A percentile compares a stretch with the other conserved stretches of the same genome.
phyloP scores from a whole-genome alignment of 306 rosid genomes.

The Cucurbita maxima region DNA sequence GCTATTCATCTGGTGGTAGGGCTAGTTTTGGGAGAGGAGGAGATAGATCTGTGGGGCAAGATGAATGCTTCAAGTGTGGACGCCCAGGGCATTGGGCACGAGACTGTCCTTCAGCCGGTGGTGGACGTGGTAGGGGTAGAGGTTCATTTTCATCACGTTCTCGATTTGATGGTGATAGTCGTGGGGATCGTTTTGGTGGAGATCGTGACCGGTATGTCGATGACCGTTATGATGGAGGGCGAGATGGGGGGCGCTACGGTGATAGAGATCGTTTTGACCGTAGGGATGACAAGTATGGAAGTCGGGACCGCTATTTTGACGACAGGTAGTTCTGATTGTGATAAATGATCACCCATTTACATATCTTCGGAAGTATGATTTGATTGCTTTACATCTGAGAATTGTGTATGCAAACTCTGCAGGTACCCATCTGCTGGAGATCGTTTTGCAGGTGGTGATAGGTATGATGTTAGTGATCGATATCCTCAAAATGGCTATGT shows the following conservation, averaged over 20 bases:
- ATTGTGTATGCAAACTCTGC: neutral
- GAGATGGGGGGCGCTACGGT: slow-evolving; percentile 73
- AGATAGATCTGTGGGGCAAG: slow-evolving; percentile 63
- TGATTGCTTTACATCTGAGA: neutral
- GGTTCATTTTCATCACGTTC: slow-evolving; percentile 67
- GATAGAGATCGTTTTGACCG: slow-evolving; percentile 68
- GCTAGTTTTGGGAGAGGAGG: slow-evolving; percentile 50
- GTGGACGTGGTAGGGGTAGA: slow-evolving; percentile 56
- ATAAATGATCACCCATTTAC: neutral
- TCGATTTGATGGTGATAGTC: slow-evolving; percentile 63
- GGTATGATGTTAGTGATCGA: slow-evolving; percentile 57
- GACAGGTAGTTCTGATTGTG: slow-evolving; percentile 45
- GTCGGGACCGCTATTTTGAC: slow-evolving; percentile 58
- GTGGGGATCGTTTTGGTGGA: slow-evolving; percentile 63
- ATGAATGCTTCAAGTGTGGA: slow-evolving; percentile 94
- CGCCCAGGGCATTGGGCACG: slow-evolving; percentile 98
- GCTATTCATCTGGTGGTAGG: slow-evolving; percentile 78
- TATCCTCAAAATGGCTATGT: slow-evolving; percentile 72
- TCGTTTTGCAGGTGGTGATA: slow-evolving; percentile 53
- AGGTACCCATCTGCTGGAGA: slow-evolving; percentile 63
- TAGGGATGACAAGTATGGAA: slow-evolving; percentile 71
- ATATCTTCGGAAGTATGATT: neutral
- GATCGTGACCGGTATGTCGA: slow-evolving; percentile 56
- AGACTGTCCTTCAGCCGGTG: slow-evolving; percentile 69
- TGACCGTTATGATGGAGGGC: slow-evolving; percentile 80